Evolutionary conservation across 345 rosid species (phyloP).

Genomic region (Rhodomyrtus tomentosa): DNA sequence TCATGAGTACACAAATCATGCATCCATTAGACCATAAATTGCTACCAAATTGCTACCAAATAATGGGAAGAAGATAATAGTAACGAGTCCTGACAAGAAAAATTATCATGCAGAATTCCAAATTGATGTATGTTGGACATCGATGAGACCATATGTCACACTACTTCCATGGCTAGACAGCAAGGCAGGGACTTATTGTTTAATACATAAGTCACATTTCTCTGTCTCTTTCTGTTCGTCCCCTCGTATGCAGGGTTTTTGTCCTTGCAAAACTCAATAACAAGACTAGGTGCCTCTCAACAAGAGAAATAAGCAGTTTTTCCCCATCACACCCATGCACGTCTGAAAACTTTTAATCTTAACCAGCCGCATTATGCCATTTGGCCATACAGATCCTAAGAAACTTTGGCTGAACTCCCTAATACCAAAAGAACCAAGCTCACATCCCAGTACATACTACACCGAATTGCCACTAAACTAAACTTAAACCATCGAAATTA

Average conservation of each 20-base stretch:
- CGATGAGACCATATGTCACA: not conserved
- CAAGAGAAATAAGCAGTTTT: not conserved
- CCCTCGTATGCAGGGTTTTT: not conserved
- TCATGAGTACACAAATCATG: not conserved
- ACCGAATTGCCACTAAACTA: not conserved
- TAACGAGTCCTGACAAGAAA: not conserved
- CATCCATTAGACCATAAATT: not conserved
- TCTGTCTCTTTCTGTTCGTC: not conserved
- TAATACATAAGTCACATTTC: not conserved
- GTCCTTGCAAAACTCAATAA: not conserved
- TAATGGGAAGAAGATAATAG: not conserved
- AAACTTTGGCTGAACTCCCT: not conserved
- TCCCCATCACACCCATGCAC: not conserved
- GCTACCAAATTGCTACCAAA: not conserved
- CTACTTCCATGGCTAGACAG: not conserved
- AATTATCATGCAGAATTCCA: not conserved
- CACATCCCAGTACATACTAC: not conserved
- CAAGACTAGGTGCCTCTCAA: not conserved
- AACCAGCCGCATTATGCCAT: not conserved
- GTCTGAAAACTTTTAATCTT: not conserved
- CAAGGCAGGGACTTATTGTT: not conserved
- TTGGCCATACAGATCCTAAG: not conserved
- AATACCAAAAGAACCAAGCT: not conserved
- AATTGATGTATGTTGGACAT: not conserved
- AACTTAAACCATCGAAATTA: not conserved